These are phyloP conservation scores for Lodderomyces orthopsilosis DNA, from an alignment of 1,139 yeast species.

Conservation along the genomic window DNA sequence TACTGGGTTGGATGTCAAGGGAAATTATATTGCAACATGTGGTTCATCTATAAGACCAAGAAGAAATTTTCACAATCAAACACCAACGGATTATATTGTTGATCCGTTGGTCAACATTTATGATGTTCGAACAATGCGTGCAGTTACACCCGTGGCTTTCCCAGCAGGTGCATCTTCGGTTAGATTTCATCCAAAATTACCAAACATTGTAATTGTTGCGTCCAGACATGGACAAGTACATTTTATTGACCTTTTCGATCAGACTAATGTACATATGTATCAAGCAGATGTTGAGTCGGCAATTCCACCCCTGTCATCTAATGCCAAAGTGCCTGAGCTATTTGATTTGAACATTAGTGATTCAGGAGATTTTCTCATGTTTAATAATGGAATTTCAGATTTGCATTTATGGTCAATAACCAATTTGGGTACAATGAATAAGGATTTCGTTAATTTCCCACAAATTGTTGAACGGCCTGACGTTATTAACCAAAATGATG, in stretches of 20 bases:
- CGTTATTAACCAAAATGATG: constrained; percentile 19
- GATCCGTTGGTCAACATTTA: constrained; percentile 85
- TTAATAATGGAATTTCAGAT: constrained; percentile 63
- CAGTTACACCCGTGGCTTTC: constrained; percentile 80
- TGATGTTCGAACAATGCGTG: constrained; percentile 72
- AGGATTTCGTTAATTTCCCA: constrained; percentile 47
- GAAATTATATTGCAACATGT: constrained; percentile 75
- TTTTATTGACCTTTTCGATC: constrained; percentile 79
- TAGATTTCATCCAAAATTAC: constrained; percentile 80
- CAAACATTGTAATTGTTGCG: constrained; percentile 73
- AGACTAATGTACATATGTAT: constrained; percentile 58
- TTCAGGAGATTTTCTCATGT: constrained; percentile 75
- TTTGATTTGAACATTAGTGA: constrained; percentile 65
- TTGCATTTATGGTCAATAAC: constrained; percentile 74
- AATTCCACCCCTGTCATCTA: constrained; percentile 7
- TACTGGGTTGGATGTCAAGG: constrained; percentile 76
- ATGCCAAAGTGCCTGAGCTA: constrained; percentile 21
- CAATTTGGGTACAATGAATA: constrained; percentile 25
- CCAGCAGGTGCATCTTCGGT: constrained; percentile 89
- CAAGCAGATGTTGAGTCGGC: constrained; percentile 57
- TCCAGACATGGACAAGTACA: constrained; percentile 81
- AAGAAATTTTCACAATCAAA: constrained; percentile 18
- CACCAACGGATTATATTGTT: constrained; percentile 28
- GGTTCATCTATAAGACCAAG: constrained; percentile 65
- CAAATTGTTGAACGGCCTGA: constrained; percentile 53